Evolutionary conservation across 2,329 filamentous ascomycete genomes (phyloP).

Genomic region (Aspergillus proliferans): DNA sequence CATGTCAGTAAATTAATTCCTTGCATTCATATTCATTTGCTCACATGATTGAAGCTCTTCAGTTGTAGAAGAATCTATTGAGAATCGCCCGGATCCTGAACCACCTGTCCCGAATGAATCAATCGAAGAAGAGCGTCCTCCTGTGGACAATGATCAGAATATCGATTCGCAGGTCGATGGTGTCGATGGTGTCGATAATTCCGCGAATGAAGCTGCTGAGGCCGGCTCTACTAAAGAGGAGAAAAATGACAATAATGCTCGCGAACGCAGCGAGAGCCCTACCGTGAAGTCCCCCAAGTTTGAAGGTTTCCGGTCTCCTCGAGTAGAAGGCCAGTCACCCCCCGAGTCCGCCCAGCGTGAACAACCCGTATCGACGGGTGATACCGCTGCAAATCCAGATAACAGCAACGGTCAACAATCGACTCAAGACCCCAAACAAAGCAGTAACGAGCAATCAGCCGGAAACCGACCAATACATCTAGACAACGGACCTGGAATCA

Average conservation of each 20-base stretch:
- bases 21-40: constrained; percentile 17
- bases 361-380: not conserved
- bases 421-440: not conserved
- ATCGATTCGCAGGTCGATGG: not conserved
- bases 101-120: not conserved
- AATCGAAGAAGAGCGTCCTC: not conserved
- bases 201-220: not conserved
- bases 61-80: constrained; percentile 21
- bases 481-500: not conserved
- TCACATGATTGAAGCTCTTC: constrained; percentile 25
- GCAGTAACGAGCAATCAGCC: not conserved
- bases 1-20: constrained; percentile 34
- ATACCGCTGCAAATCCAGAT: not conserved
- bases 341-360: not conserved
- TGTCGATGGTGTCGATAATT: not conserved
- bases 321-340: too few species aligned
- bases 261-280: constrained; percentile 6
- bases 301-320: constrained; percentile 11
- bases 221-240: not conserved
- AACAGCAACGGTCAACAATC: not conserved
- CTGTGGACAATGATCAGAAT: not conserved
- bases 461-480: not conserved
- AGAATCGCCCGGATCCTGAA: constrained; percentile 8
- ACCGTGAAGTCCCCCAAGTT: constrained; percentile 14
- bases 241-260: not conserved